phyloP scores from a whole-genome alignment of 2,329 filamentous ascomycete genomes.

The Fusarium keratoplasticum region DNA sequence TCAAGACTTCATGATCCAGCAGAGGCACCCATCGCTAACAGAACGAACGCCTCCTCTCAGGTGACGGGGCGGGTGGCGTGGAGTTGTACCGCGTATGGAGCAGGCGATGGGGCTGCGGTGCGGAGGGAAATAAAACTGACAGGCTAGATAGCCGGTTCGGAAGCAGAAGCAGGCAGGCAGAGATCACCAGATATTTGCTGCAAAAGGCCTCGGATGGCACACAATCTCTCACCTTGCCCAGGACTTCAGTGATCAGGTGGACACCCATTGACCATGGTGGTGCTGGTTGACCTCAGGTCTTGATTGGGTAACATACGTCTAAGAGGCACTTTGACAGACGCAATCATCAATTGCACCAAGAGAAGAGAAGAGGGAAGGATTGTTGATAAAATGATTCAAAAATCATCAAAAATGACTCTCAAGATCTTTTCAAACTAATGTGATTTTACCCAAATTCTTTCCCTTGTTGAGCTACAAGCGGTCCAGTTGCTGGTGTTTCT shows the following conservation, averaged over 20 bases:
- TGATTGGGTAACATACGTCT: neutral
- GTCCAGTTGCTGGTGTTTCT: neutral
- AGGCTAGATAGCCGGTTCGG: neutral
- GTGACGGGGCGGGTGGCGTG: constrained; percentile 5
- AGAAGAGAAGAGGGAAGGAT: neutral
- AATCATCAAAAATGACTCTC: neutral
- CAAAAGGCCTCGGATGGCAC: constrained; percentile 6
- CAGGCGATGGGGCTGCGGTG: neutral
- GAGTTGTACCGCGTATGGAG: neutral
- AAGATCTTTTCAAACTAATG: neutral
- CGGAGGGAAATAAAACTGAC: constrained; percentile 1
- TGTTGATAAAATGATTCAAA: neutral
- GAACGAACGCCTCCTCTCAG: neutral
- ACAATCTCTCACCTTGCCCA: neutral
- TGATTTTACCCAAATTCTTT: neutral
- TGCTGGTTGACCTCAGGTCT: neutral
- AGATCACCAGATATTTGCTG: constrained; percentile 6
- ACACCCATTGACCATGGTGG: neutral
- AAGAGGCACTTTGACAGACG: neutral
- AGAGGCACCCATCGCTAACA: neutral
- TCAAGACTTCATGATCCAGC: neutral
- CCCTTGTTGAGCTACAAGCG: neutral
- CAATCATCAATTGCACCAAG: neutral
- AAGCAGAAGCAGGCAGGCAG: neutral
- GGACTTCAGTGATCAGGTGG: neutral